phyloP scores from a whole-genome alignment of 805 yeast species.

The Candida nitratophila region DNA sequence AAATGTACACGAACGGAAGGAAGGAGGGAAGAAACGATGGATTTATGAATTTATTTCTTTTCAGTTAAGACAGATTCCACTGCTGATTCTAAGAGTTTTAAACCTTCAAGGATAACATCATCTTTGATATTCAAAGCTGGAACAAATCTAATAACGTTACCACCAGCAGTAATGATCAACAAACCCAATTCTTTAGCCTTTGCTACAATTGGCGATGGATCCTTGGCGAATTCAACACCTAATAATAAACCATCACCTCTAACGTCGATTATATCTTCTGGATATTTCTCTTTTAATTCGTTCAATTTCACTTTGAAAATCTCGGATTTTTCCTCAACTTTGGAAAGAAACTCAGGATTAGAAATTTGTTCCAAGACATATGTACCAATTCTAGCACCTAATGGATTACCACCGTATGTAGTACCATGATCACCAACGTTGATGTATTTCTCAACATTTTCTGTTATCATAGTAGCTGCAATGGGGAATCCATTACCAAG shows the following conservation, averaged over 20 bases:
- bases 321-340: constrained; percentile 56
- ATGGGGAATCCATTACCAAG: constrained; percentile 95
- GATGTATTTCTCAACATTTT: constrained; percentile 62
- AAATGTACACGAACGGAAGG: too few species aligned
- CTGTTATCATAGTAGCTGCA: constrained; percentile 87
- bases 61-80: constrained; percentile 27
- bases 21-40: too few species aligned
- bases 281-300: constrained; percentile 46
- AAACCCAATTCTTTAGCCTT: constrained; percentile 76
- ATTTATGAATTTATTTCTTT: not conserved
- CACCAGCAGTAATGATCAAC: constrained; percentile 85
- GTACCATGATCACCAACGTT: constrained; percentile 97
- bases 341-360: constrained; percentile 47
- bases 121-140: constrained; percentile 86
- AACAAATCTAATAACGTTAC: constrained; percentile 81
- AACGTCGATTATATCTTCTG: constrained; percentile 55
- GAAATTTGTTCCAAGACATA: constrained; percentile 69
- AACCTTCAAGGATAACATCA: constrained; percentile 61
- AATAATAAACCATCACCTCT: constrained; percentile 87
- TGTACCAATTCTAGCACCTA: constrained; percentile 75
- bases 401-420: constrained; percentile 95
- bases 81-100: constrained; percentile 58
- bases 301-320: constrained; percentile 44
- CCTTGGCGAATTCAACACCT: constrained; percentile 69
- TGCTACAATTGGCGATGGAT: constrained; percentile 57